Conservation (phyloP, 768 basidiomycete species). For the Exsudoporus frostii region DNA sequence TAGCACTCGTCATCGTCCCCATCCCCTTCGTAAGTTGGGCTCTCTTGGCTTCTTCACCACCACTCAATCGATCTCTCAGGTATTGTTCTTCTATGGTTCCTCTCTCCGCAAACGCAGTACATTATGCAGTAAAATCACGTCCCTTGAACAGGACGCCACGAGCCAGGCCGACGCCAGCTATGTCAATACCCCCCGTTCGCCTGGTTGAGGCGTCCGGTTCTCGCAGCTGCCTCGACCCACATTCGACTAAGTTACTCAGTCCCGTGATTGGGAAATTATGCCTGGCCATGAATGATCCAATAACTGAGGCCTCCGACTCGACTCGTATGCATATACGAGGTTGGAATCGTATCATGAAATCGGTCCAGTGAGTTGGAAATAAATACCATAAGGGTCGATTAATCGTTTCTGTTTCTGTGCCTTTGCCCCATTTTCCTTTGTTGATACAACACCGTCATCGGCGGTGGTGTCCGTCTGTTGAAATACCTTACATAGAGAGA, state of each 20-base stretch:
- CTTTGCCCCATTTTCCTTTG: not conserved
- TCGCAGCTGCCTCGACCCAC: not conserved
- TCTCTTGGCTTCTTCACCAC: not conserved
- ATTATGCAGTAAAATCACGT: slow-evolving; percentile 18
- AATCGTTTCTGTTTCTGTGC: not conserved
- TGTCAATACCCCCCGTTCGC: not conserved
- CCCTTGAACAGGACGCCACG: not conserved
- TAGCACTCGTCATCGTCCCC: slow-evolving; percentile 50
- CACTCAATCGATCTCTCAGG: slow-evolving; percentile 6
- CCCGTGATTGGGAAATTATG: slow-evolving; percentile 5
- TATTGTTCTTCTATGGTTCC: slow-evolving; percentile 32
- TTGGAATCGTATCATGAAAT: slow-evolving; percentile 6
- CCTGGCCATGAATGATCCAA: slow-evolving; percentile 8
- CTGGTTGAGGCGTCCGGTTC: not conserved
- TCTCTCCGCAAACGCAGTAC: slow-evolving; percentile 25
- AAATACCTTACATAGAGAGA: slow-evolving; percentile 2
- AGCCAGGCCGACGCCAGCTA: not conserved
- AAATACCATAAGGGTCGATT: not conserved
- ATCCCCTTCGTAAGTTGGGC: slow-evolving; percentile 49
- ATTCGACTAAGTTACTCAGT: not conserved
- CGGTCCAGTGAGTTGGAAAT: not conserved
- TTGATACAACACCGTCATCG: not conserved
- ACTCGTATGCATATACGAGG: not conserved
- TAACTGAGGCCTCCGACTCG: not conserved
- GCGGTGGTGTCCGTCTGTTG: not conserved